Percentiles rank a stretch among this genome's conserved stretches.
Evolutionary conservation across 495 filamentous ascomycete species (phyloP).

Genomic region (Clavariopsis aquatica): DNA sequence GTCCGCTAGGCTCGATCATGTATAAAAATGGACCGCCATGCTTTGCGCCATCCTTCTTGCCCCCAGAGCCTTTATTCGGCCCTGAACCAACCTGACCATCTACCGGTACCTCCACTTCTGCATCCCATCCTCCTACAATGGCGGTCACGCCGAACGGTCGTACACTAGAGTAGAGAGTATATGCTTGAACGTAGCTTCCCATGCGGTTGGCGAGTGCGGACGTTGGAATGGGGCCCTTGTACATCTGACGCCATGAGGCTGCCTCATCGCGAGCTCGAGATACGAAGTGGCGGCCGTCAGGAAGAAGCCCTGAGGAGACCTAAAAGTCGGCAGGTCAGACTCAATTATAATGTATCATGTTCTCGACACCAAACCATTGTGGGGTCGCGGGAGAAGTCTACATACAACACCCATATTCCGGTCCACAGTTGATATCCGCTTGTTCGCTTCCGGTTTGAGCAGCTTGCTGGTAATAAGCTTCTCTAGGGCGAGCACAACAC

Average conservation of each 20-base stretch:
- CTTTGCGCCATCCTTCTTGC: slow-evolving; percentile 71
- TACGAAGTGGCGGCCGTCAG: slow-evolving; percentile 93
- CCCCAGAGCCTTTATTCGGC: slow-evolving; percentile 74
- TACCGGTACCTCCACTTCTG: slow-evolving; percentile 72
- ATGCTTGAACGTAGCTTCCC: slow-evolving; percentile 93
- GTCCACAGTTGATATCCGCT: slow-evolving; percentile 93
- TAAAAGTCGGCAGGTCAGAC: slow-evolving; percentile 41
- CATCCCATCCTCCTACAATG: slow-evolving; percentile 92
- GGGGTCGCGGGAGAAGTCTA: slow-evolving; percentile 1
- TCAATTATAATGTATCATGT: not conserved
- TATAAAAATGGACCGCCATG: slow-evolving; percentile 89
- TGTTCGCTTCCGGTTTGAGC: slow-evolving; percentile 89
- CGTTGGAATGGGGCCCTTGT: slow-evolving; percentile 88
- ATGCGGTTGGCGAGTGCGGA: slow-evolving; percentile 84
- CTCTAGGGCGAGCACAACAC: slow-evolving; percentile 93
- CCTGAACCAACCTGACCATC: slow-evolving; percentile 86
- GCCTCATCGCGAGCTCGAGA: slow-evolving; percentile 93
- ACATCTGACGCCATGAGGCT: slow-evolving; percentile 77
- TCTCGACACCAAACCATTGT: not conserved
- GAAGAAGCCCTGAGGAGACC: slow-evolving; percentile 91
- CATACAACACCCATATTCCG: slow-evolving; percentile 90
- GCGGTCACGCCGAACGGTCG: slow-evolving; percentile 94
- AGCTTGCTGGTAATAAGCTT: slow-evolving; percentile 95
- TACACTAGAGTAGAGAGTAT: slow-evolving; percentile 94
- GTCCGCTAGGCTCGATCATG: slow-evolving; percentile 97